These are phyloP conservation scores for Fusarium sororula DNA, from an alignment of 2,329 filamentous ascomycete genomes.

Conservation along the genomic window DNA sequence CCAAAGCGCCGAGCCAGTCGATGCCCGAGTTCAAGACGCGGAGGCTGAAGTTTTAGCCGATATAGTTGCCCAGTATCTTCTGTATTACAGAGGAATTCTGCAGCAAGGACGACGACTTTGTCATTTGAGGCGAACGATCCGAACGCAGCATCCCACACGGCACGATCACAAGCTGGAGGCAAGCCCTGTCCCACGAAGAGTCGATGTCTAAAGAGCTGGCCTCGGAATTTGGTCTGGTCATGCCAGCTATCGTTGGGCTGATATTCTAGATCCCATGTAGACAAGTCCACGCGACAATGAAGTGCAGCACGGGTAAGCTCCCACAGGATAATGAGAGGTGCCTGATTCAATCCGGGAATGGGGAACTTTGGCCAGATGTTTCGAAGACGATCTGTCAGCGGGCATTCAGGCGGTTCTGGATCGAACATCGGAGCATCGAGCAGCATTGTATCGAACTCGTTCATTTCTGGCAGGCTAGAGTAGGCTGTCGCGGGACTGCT, in stretches of 20 bases:
- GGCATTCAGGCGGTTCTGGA: not conserved
- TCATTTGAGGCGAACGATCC: slow-evolving; percentile 47
- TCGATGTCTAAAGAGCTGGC: slow-evolving; percentile 49
- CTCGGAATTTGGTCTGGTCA: slow-evolving; percentile 56
- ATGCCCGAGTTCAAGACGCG: slow-evolving; percentile 59
- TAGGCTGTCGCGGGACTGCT: slow-evolving; percentile 29
- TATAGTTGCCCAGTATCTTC: slow-evolving; percentile 54
- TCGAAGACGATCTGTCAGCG: slow-evolving; percentile 43
- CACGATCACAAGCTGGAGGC: slow-evolving; percentile 55
- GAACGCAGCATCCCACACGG: slow-evolving; percentile 58
- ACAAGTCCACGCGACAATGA: slow-evolving; percentile 55
- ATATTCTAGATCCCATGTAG: slow-evolving; percentile 49
- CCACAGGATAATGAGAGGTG: slow-evolving; percentile 62
- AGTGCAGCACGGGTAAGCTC: slow-evolving; percentile 60
- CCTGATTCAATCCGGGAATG: slow-evolving; percentile 49
- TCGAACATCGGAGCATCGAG: not conserved
- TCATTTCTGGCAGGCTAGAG: slow-evolving; percentile 31
- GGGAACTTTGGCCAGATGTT: slow-evolving; percentile 56
- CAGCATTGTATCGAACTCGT: slow-evolving; percentile 7
- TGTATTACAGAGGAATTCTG: slow-evolving; percentile 51
- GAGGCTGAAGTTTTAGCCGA: slow-evolving; percentile 56
- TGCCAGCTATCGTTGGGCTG: slow-evolving; percentile 49
- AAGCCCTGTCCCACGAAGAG: slow-evolving; percentile 56
- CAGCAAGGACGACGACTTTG: slow-evolving; percentile 55
- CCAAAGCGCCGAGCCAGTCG: slow-evolving; percentile 66